A percentile compares a stretch with the other conserved stretches of the same genome.
Conservation (phyloP, 2,329 filamentous ascomycete genomes). For the Juglanconis sp. region DNA sequence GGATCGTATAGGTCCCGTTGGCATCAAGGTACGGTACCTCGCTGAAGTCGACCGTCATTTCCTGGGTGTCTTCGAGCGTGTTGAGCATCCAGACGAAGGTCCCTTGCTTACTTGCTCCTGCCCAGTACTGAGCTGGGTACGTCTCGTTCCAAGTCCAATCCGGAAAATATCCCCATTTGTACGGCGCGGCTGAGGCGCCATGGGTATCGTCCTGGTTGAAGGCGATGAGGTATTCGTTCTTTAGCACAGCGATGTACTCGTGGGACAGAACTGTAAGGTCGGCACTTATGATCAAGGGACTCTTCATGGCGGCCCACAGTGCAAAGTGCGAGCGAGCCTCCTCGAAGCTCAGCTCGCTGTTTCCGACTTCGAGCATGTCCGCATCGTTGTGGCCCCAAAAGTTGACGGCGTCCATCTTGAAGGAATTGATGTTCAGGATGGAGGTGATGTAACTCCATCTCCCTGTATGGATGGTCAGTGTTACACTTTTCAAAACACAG, state of each 20-base stretch:
- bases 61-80: conserved; percentile 24
- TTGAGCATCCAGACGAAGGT: conserved; percentile 49
- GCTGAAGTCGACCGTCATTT: conserved; percentile 36
- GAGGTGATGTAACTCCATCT: conserved; percentile 8
- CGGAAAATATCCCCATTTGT: conserved; percentile 46
- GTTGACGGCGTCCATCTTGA: conserved; percentile 39
- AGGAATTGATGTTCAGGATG: conserved; percentile 39
- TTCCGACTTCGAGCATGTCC: conserved; percentile 51
- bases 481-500: background rate
- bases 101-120: conserved; percentile 38
- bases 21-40: conserved; percentile 36
- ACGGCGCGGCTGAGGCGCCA: conserved; percentile 41
- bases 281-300: conserved; percentile 47
- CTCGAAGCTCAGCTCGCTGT: conserved; percentile 40
- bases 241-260: conserved; percentile 37
- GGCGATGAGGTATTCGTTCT: conserved; percentile 36
- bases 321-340: conserved; percentile 50
- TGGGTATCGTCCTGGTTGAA: conserved; percentile 45
- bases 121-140: conserved; percentile 48
- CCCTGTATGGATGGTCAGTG: conserved; percentile 34
- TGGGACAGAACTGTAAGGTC: conserved; percentile 33
- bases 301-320: conserved; percentile 49
- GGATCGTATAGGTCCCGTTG: conserved; percentile 5
- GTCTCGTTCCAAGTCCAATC: conserved; percentile 47
- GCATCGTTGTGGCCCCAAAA: conserved; percentile 51